Conservation (phyloP, 345 rosid species). For the Barbarea vulgaris region DNA sequence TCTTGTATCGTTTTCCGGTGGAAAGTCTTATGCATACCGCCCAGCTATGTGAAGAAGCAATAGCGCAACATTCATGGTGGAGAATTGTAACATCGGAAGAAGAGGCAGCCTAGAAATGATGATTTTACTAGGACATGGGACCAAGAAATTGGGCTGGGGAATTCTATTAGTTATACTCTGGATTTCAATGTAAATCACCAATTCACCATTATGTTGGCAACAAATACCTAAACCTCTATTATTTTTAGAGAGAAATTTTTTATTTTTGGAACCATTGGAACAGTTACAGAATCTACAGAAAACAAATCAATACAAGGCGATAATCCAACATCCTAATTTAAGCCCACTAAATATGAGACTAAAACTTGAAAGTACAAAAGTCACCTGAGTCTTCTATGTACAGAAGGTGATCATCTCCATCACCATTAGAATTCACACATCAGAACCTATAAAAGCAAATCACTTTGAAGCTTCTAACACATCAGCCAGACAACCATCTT, state of each 20-base stretch:
- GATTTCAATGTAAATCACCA: no score
- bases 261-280: background rate
- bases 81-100: no score
- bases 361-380: constrained; percentile 7
- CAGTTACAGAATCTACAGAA: background rate
- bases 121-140: no score
- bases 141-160: no score
- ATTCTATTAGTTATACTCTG: no score
- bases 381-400: constrained; percentile 21
- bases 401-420: constrained; percentile 7
- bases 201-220: no score
- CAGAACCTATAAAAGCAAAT: constrained; percentile 4
- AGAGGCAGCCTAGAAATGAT: no score
- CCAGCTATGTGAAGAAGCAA: no score
- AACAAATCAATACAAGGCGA: constrained; percentile 9
- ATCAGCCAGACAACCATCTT: constrained; percentile 63
- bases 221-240: background rate
- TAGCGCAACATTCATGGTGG: no score
- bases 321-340: background rate
- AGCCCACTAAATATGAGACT: constrained; percentile 6
- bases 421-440: background rate
- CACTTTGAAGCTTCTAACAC: constrained; percentile 31
- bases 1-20: no score
- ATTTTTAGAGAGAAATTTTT: background rate
- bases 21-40: no score